Base-by-base conservation (phyloP, 495 filamentous ascomycete species). In the Aspergillus baeticus region DNA sequence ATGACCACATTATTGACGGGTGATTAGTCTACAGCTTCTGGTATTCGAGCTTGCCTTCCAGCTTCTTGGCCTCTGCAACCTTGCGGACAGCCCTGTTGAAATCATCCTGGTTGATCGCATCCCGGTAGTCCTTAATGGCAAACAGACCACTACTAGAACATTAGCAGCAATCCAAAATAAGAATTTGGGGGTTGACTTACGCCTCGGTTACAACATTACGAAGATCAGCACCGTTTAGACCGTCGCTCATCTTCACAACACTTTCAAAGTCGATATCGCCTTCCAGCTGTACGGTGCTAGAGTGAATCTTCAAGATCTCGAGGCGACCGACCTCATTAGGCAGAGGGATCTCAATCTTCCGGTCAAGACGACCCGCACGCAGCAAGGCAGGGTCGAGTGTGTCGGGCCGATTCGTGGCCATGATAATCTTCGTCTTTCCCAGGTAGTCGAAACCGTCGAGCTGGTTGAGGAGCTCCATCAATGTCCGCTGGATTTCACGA, bases 341-440 rank as follows among this genome's bases (percentile, higher is more conserved):
- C 39, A 99, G 78, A 29, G 95, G 92, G 63, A 99, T 97, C 79
- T 99, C 95, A 66, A 99, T 94, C 82, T 99, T 99, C 55, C 95
- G 83, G 70, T 99, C 95, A 61, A 99, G 77, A 65, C 95, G 87
- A 56, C 95, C 95, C 18, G 95, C 95, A 73, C 95, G 85, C 49
- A 99, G 77, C 54, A 99, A 78, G 10, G 95, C 95, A 10, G 95
- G 95, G 69, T 99, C 95, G 17, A 99, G 84, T 2, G 95, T 99
- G 71, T 99, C 95, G 13, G 95, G 95, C 70, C 95, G 83, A 79
- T 99, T 99, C 33, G 95, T 99, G 23, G 95, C 95, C 95, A 99
- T 99, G 77, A 98, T 99, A 74, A 99, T 99, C 79, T 99, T 99
- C 20, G 95, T 99, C 82, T 97, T 96, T 54, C 95, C 95, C 5